Conservation (phyloP, 352 stramenopile genomes). For the Peronospora tabacina region DNA sequence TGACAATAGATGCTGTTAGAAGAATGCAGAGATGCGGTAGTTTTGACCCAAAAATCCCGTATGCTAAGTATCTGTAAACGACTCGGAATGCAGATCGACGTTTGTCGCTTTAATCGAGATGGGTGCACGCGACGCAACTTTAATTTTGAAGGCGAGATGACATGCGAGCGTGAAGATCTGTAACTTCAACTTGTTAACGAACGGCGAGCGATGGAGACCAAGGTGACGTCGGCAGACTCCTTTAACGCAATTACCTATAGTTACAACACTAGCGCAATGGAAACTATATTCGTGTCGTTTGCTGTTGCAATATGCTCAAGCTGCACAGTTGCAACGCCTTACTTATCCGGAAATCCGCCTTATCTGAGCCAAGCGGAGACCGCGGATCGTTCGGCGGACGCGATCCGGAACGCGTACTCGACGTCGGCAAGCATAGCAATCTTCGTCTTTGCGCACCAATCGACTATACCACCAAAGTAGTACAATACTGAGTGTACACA, state of each 20-base stretch:
- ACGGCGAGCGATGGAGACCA: not conserved
- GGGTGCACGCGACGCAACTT: not conserved
- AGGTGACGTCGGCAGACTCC: too few species aligned
- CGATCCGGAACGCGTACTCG: constrained; percentile 27
- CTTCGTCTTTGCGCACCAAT: constrained; percentile 50
- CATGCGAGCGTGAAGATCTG: not conserved
- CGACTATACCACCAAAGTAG: constrained; percentile 65
- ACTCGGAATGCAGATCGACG: not conserved
- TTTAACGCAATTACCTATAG: not conserved
- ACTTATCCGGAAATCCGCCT: constrained; percentile 24
- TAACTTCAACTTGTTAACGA: not conserved
- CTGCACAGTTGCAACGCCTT: not conserved
- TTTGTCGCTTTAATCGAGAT: not conserved
- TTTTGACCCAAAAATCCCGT: not conserved
- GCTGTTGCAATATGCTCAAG: not conserved
- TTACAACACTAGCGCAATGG: not conserved
- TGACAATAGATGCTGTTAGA: not conserved
- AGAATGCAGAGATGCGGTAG: not conserved
- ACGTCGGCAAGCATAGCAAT: constrained; percentile 35
- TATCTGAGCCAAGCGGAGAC: constrained; percentile 42
- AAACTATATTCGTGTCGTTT: constrained; percentile 6
- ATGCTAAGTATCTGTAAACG: not conserved
- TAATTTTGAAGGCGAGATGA: not conserved
- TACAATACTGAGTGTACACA: constrained; percentile 51
- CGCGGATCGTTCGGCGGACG: constrained; percentile 32